Evolutionary conservation across 2,329 filamentous ascomycete genomes (phyloP).

Genomic region (Neurospora crassa): DNA sequence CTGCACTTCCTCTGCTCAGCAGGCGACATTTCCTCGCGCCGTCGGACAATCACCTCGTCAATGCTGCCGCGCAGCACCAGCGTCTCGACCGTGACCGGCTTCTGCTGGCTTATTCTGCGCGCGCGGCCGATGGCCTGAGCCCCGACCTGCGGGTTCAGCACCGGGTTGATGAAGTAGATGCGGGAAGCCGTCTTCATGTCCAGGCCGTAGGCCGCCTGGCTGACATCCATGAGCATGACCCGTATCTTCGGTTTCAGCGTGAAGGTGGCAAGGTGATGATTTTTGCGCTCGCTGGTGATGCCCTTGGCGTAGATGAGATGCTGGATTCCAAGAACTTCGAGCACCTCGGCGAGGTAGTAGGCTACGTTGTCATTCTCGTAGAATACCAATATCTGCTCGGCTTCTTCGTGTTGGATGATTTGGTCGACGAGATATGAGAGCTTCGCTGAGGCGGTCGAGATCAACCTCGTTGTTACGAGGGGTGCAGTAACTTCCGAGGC

Average conservation of each 20-base stretch:
- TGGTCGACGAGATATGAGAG: slow-evolving; percentile 74
- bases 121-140: slow-evolving; percentile 88
- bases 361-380: slow-evolving; percentile 84
- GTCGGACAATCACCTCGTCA: slow-evolving; percentile 73
- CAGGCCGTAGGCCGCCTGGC: slow-evolving; percentile 77
- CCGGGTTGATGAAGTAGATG: slow-evolving; percentile 82
- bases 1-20: slow-evolving; percentile 46
- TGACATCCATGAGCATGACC: slow-evolving; percentile 85
- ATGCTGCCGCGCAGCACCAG: slow-evolving; percentile 71
- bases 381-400: slow-evolving; percentile 85
- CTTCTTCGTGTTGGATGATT: slow-evolving; percentile 55
- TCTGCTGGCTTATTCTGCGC: slow-evolving; percentile 75
- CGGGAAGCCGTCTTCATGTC: slow-evolving; percentile 76
- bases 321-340: slow-evolving; percentile 60
- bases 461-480: slow-evolving; percentile 50
- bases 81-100: slow-evolving; percentile 75
- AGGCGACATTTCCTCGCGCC: slow-evolving; percentile 65
- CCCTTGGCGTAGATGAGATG: slow-evolving; percentile 60
- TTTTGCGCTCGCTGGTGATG: slow-evolving; percentile 50
- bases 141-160: slow-evolving; percentile 75
- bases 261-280: slow-evolving; percentile 71
- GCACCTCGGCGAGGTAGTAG: slow-evolving; percentile 72
- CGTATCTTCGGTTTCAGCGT: slow-evolving; percentile 32
- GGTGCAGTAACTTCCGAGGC: slow-evolving; percentile 29
- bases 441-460: slow-evolving; percentile 81